A percentile compares a stretch with the other conserved stretches of the same genome.
phyloP scores from a whole-genome alignment of 805 yeast species.

The Lachancea sp. region DNA sequence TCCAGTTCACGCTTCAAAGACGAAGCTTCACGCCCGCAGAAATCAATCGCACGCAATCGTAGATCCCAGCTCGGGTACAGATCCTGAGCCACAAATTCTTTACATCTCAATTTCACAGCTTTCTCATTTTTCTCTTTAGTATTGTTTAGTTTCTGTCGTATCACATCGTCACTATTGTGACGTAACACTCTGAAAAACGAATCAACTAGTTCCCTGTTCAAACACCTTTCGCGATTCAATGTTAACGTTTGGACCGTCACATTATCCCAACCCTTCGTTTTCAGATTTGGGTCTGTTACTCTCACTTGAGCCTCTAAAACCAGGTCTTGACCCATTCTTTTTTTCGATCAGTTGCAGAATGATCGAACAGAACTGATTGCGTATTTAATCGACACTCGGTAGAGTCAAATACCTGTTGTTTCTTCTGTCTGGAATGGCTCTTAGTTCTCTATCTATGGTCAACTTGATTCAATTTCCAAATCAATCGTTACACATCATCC shows the following conservation, averaged over 20 bases:
- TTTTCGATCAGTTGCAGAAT: background rate
- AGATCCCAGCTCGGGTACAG: slow-evolving; percentile 45
- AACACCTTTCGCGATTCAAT: slow-evolving; percentile 25
- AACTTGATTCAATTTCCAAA: no score
- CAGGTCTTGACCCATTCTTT: slow-evolving; percentile 3
- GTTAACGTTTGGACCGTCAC: slow-evolving; percentile 14
- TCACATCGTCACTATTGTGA: slow-evolving; percentile 40
- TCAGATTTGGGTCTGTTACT: slow-evolving; percentile 1
- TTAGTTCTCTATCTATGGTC: background rate
- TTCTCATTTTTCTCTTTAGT: slow-evolving; percentile 24
- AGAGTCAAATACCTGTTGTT: no score
- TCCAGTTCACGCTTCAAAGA: slow-evolving; percentile 31
- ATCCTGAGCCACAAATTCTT: slow-evolving; percentile 31
- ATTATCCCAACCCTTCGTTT: slow-evolving; percentile 2
- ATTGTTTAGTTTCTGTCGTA: slow-evolving; percentile 39
- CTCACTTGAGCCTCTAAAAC: slow-evolving; percentile 2
- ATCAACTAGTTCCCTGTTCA: slow-evolving; percentile 27
- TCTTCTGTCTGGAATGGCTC: background rate
- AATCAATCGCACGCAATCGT: slow-evolving; percentile 36
- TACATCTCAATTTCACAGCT: slow-evolving; percentile 28
- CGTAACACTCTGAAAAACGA: slow-evolving; percentile 28
- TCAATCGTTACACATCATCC: no score
- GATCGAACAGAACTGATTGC: no score
- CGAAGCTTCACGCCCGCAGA: slow-evolving; percentile 34
- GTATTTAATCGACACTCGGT: no score